Conservation (phyloP, 2,329 filamentous ascomycete species). For the Talaromyces marneffei region DNA sequence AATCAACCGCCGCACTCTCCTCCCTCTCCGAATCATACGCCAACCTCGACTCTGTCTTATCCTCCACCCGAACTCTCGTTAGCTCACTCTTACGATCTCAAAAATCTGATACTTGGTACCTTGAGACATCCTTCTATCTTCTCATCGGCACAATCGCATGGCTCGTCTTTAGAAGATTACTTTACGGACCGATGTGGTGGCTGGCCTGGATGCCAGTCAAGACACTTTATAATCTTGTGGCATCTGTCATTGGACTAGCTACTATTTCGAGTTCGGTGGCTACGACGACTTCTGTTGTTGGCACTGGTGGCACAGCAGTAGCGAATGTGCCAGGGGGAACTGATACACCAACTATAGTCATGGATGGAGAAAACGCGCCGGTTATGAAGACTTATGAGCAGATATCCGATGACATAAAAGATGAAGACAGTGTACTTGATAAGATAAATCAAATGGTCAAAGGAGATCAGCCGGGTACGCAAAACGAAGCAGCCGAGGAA, state of each 20-base stretch:
- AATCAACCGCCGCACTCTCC: constrained; percentile 75
- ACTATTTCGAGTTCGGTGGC: constrained; percentile 32
- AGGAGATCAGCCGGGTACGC: constrained; percentile 11
- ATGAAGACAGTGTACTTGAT: constrained; percentile 36
- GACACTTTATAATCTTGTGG: constrained; percentile 55
- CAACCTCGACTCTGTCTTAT: constrained; percentile 69
- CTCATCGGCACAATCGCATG: constrained; percentile 71
- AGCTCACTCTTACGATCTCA: constrained; percentile 75
- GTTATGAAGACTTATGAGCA: constrained; percentile 20
- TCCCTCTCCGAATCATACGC: constrained; percentile 76
- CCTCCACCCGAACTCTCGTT: constrained; percentile 67
- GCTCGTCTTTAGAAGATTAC: constrained; percentile 74
- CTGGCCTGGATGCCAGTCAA: constrained; percentile 77
- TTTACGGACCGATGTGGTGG: constrained; percentile 91
- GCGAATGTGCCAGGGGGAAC: constrained; percentile 16
- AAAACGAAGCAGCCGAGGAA: constrained; percentile 16
- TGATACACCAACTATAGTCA: constrained; percentile 2
- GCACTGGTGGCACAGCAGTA: constrained; percentile 17
- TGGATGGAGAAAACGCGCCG: constrained; percentile 5
- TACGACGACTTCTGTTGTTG: constrained; percentile 17
- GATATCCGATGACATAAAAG: constrained; percentile 17
- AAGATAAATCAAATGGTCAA: constrained; percentile 37
- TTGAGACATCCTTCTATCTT: constrained; percentile 82
- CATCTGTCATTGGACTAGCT: constrained; percentile 52
- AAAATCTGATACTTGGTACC: constrained; percentile 97